Evolutionary conservation across 1,139 yeast species (phyloP).

Genomic region (Kluyveromyces sp.): DNA sequence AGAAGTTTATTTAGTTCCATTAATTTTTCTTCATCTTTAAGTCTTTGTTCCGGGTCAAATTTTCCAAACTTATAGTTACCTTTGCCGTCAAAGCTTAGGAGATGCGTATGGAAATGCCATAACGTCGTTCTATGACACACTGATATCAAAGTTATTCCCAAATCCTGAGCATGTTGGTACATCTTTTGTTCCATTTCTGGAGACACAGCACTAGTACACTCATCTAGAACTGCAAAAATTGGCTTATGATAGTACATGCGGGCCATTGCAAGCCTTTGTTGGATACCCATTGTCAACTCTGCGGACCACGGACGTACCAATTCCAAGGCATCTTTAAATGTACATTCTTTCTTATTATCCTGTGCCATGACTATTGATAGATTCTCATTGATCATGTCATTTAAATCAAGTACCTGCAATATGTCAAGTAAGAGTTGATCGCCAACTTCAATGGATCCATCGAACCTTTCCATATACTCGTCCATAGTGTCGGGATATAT

Average conservation of each 20-base stretch:
- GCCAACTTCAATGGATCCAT: slow-evolving; percentile 34
- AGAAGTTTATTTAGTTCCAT: slow-evolving; percentile 54
- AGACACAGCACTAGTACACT: slow-evolving; percentile 90
- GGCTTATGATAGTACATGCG: slow-evolving; percentile 86
- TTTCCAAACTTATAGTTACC: slow-evolving; percentile 67
- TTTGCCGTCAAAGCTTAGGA: slow-evolving; percentile 78
- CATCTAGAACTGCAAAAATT: slow-evolving; percentile 88
- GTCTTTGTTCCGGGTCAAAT: slow-evolving; percentile 60
- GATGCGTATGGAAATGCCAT: slow-evolving; percentile 84
- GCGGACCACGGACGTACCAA: slow-evolving; percentile 78
- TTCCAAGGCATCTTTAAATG: slow-evolving; percentile 51
- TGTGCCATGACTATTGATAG: slow-evolving; percentile 29
- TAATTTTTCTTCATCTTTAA: slow-evolving; percentile 65
- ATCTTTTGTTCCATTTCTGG: slow-evolving; percentile 86
- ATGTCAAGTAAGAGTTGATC: slow-evolving; percentile 61
- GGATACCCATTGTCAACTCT: slow-evolving; percentile 84
- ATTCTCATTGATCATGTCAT: slow-evolving; percentile 41
- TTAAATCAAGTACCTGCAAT: slow-evolving; percentile 50
- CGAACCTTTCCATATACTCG: slow-evolving; percentile 42
- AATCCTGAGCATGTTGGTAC: slow-evolving; percentile 74
- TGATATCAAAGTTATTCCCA: slow-evolving; percentile 77
- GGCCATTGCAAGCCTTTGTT: slow-evolving; percentile 91
- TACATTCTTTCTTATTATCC: slow-evolving; percentile 15
- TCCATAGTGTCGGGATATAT: slow-evolving; percentile 73
- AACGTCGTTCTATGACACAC: slow-evolving; percentile 89